Evolutionary conservation across 108 stramenopile species (phyloP).

Genomic region (Tribonema minus): DNA sequence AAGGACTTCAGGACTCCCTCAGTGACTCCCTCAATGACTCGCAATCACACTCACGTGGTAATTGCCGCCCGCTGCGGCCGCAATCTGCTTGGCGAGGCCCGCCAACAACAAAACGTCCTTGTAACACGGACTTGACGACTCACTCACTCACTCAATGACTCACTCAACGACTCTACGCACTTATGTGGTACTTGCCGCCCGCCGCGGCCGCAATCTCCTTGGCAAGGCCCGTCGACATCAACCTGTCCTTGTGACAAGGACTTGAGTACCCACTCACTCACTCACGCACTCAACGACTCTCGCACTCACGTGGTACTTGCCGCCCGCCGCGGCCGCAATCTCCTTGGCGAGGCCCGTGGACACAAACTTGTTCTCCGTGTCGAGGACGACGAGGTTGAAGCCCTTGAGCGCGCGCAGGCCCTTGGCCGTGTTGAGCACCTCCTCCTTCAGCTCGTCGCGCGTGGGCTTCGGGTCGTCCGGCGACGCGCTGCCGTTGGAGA

Average conservation of each 20-base stretch:
- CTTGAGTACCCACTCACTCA: no score
- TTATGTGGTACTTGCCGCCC: slow-evolving; percentile 33
- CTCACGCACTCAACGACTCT: no score
- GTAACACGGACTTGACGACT: no score
- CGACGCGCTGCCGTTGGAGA: slow-evolving; percentile 73
- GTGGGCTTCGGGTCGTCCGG: slow-evolving; percentile 86
- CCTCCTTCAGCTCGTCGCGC: slow-evolving; percentile 82
- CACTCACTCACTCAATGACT: no score
- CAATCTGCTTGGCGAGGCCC: slow-evolving; percentile 92
- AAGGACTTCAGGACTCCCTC: no score
- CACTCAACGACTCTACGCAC: no score
- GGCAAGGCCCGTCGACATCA: slow-evolving; percentile 88
- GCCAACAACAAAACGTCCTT: slow-evolving; percentile 93
- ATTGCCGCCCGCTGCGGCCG: slow-evolving; percentile 69
- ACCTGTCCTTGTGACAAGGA: no score
- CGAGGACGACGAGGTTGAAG: slow-evolving; percentile 87
- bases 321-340: slow-evolving; percentile 79
- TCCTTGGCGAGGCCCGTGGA: slow-evolving; percentile 93
- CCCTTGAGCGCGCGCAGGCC: slow-evolving; percentile 72
- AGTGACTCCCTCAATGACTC: no score
- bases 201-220: slow-evolving; percentile 92
- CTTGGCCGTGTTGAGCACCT: slow-evolving; percentile 77
- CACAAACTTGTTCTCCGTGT: slow-evolving; percentile 94
- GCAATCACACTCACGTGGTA: slow-evolving; percentile 25
- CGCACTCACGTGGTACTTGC: slow-evolving; percentile 26